phyloP scores from a whole-genome alignment of 495 filamentous ascomycete species.

The Neurospora sp. region DNA sequence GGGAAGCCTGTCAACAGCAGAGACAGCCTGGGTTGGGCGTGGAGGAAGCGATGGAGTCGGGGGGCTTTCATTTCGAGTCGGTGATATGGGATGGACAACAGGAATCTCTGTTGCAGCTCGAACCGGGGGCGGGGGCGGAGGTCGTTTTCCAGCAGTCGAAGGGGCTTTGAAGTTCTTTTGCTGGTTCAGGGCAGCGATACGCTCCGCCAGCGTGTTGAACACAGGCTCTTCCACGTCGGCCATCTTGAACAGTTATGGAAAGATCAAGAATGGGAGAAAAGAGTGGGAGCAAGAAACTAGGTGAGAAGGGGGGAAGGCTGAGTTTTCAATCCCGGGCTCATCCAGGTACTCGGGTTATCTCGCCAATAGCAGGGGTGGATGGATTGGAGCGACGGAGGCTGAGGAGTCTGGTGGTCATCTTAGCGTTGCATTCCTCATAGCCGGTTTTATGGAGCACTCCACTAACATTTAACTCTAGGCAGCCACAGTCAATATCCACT shows the following conservation, averaged over 20 bases:
- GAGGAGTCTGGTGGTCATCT: background rate
- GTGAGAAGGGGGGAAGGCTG: background rate
- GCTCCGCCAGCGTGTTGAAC: conserved; percentile 43
- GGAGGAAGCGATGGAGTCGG: conserved; percentile 28
- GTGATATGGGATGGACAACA: conserved; percentile 5
- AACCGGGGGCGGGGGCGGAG: conserved; percentile 38
- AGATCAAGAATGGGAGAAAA: background rate
- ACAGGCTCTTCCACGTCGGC: conserved; percentile 44
- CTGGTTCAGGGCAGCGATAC: conserved; percentile 46
- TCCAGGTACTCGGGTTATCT: background rate
- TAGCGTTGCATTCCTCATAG: background rate
- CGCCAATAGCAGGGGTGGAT: background rate
- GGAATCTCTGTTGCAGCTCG: conserved; percentile 11
- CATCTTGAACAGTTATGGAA: conserved; percentile 24
- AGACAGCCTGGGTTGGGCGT: conserved; percentile 19
- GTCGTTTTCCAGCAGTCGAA: conserved; percentile 26
- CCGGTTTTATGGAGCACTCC: background rate
- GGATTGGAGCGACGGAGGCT: background rate
- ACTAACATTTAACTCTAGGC: background rate
- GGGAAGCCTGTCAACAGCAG: conserved; percentile 18
- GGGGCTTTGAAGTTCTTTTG: conserved; percentile 40
- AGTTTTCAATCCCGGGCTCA: background rate
- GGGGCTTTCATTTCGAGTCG: conserved; percentile 12
- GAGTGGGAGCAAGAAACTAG: background rate
- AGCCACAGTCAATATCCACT: background rate